Evolutionary conservation across 768 basidiomycete species (phyloP), one percentile per base, ranked within the genome.

Genomic region (Lentinula boryana): DNA sequence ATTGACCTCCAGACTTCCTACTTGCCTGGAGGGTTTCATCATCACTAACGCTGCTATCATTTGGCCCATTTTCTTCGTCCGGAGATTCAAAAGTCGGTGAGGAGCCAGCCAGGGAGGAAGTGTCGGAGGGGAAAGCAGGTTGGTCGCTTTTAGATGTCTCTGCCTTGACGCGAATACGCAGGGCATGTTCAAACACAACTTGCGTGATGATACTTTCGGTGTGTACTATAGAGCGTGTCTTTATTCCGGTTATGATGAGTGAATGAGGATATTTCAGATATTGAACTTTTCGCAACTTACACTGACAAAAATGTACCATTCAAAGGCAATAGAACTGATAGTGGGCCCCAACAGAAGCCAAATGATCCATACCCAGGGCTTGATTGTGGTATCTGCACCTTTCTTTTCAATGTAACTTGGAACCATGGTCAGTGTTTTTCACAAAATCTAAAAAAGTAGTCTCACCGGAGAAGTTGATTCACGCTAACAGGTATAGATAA

Each of bases 341-440:
- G 74, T 68, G 13, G 83, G 80, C 10, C 82, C 83, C 6, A 79
- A 48, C 62, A 84, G 77, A 8, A 86, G 72, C 66, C 72, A 71
- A 0, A 71, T 33, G 13, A 89, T 79, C 87, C 88, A 91, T 5
- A 89, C 79, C 83, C 87, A 88, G 0, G 89, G 88, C 35, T 79
- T 79, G 33, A 86, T 69, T 8, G 70, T 66, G 0, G 84, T 75
- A 21, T 70, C 33, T 23, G 27, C 76, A 18, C 70, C 76, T 60
- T 78, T 66, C 2, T 82, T 84, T 8, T 89, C 87, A 16, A 91
- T 71, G 65, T 88, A 85, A 40, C 81, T 85, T 56, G 72, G 63
- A 72, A 69, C 7, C 21, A 21, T 49, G 36, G 32, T 27, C 18
- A 46, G 10, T 18, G 18, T 5, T 9, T 13, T 16, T 3, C 33